Percentiles rank a stretch among this genome's conserved stretches.
These are phyloP conservation scores for Thalia dealbata DNA, from an alignment of 176 grass and related monocot species.

Conservation along the genomic window DNA sequence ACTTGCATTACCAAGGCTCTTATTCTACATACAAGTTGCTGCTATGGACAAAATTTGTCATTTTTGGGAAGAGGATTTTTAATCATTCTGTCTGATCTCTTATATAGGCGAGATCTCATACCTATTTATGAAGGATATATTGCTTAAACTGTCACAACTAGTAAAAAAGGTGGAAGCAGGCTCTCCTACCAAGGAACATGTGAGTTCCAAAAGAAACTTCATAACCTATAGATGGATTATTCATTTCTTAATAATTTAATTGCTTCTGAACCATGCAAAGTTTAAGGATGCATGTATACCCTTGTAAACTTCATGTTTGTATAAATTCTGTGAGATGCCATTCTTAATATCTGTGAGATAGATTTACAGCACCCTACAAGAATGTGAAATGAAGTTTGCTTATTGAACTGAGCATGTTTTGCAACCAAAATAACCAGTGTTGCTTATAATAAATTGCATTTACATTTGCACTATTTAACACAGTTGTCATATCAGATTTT, in stretches of 20 bases:
- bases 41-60: neutral
- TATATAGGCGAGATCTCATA: constrained; percentile 60
- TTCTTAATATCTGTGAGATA: neutral
- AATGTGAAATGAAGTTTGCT: neutral
- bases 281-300: neutral
- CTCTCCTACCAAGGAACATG: constrained; percentile 28
- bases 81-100: constrained; percentile 14
- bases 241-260: neutral
- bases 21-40: neutral
- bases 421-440: neutral
- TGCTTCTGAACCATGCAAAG: neutral
- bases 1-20: neutral
- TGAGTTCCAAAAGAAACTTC: constrained; percentile 30
- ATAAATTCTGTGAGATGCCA: neutral
- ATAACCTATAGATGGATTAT: neutral
- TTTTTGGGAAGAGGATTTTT: neutral
- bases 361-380: neutral
- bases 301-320: neutral
- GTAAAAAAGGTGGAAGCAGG: constrained; percentile 37
- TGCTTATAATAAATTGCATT: no score
- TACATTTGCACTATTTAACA: no score
- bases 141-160: constrained; percentile 52
- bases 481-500: no score
- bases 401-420: neutral
- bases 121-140: constrained; percentile 70